Conservation (phyloP, 192 early-diverging fungal species). For the Umbelopsis sp. region DNA sequence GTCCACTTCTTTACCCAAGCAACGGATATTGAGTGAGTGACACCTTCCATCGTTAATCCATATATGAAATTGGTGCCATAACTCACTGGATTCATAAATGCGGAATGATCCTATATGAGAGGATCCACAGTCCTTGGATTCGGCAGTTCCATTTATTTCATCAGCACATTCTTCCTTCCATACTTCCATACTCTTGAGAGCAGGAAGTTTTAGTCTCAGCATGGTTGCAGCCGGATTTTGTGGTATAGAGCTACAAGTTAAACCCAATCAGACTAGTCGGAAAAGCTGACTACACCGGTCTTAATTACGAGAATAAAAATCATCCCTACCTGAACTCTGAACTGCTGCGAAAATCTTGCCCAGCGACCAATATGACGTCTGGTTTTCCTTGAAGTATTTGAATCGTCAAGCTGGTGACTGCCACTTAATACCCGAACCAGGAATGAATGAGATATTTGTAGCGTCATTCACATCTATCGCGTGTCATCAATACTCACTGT, state of each 20-base stretch:
- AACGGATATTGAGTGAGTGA: background rate
- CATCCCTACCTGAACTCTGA: background rate
- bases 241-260: background rate
- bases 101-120: background rate
- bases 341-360: background rate
- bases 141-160: background rate
- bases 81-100: background rate
- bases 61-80: background rate
- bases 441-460: background rate
- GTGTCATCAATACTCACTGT: background rate
- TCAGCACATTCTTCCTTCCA: background rate
- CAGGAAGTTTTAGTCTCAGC: background rate
- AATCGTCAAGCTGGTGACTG: background rate
- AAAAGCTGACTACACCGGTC: background rate
- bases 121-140: no score
- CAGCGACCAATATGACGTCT: background rate
- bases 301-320: background rate
- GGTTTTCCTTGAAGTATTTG: background rate
- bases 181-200: constrained; percentile 5
- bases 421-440: background rate
- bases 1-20: background rate
- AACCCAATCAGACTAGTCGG: background rate
- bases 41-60: background rate
- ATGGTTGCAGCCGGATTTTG: background rate
- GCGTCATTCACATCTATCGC: background rate